Base-by-base conservation (phyloP, 73 alveolate species). In the Paramecium bursaria region DNA sequence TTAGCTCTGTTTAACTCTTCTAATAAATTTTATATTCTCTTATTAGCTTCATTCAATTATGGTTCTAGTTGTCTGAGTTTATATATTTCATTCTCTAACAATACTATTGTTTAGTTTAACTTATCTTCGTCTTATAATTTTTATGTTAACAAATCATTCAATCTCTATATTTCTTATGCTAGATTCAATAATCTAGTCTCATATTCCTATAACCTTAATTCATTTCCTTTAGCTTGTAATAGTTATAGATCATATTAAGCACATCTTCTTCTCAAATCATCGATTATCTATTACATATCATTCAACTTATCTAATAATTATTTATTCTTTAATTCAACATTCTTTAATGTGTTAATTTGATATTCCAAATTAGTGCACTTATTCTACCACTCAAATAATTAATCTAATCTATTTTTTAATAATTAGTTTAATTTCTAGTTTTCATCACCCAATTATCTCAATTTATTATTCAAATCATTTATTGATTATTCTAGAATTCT, bases 81-180 rank as follows among this genome's bases (percentile, higher is more conserved):
- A 30, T 57, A 30, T n/a, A 29, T 57, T 57, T 57, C 76, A 57
- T 57, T 57, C 4, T 57, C 76, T 42, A 27, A 17, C 15, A 50
- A 57, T n/a, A 57, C 33, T 0, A 57, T 57, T 30, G 27, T 10
- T 42, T 9, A 30, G 15, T 57, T 57, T 10, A 57, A 57, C 33
- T 57, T 57, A 57, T 57, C 76, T 30, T 57, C 33, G 21, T 57
- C 76, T 23, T 30, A 27, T 57, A 57, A n/a, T 57, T 57, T 57
- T 11, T 57, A 30, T 30, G 27, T 57, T 42, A 57, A 57, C 5
- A 57, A 57, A 14, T 57, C 76, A 57, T 57, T 57, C 15, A 57
- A 57, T 57, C 76, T 57, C 33, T 57, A 11, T 14, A 57, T 57
- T 57, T 57, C 76, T 17, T 57, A 30, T 0, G 76, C 76, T 11